These are phyloP conservation scores for Allium sativum DNA, from an alignment of 106 monocot genomes.

Conservation along the genomic window DNA sequence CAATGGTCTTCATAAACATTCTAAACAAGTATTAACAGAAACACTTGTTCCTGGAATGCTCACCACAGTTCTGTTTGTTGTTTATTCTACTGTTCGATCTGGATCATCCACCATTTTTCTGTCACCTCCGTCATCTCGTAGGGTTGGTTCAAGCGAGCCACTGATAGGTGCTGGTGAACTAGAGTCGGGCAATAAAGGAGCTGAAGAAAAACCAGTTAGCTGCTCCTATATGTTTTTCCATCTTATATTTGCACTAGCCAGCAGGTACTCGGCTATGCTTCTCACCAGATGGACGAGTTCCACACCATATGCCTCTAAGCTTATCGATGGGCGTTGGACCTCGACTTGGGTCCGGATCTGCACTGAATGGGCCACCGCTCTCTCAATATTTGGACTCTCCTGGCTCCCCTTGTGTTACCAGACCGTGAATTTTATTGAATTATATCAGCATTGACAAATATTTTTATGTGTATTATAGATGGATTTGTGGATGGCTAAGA, in stretches of 20 bases:
- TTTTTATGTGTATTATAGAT: background rate
- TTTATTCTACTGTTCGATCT: constrained; percentile 86
- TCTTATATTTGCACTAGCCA: constrained; percentile 80
- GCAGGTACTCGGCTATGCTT: constrained; percentile 98
- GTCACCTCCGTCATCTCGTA: constrained; percentile 87
- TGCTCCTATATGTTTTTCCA: too few relatives aligned
- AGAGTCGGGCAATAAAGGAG: too few relatives aligned
- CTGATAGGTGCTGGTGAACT: too few relatives aligned
- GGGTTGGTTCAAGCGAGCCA: constrained; percentile 6
- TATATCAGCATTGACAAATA: background rate
- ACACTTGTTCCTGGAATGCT: constrained; percentile 78
- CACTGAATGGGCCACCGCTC: constrained; percentile 86
- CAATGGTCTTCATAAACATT: constrained; percentile 77
- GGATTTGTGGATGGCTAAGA: background rate
- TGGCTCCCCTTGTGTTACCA: constrained; percentile 63
- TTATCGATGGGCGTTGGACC: constrained; percentile 84
- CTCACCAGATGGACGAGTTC: constrained; percentile 82
- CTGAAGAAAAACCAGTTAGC: too few relatives aligned
- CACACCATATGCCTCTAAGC: constrained; percentile 39
- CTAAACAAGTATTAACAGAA: constrained; percentile 56
- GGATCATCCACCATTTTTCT: constrained; percentile 89
- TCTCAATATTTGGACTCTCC: constrained; percentile 77
- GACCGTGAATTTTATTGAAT: constrained; percentile 58
- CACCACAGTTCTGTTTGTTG: constrained; percentile 77
- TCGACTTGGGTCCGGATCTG: constrained; percentile 85